phyloP scores from a whole-genome alignment of 208 protist species.

The Borovskyia barvae region DNA sequence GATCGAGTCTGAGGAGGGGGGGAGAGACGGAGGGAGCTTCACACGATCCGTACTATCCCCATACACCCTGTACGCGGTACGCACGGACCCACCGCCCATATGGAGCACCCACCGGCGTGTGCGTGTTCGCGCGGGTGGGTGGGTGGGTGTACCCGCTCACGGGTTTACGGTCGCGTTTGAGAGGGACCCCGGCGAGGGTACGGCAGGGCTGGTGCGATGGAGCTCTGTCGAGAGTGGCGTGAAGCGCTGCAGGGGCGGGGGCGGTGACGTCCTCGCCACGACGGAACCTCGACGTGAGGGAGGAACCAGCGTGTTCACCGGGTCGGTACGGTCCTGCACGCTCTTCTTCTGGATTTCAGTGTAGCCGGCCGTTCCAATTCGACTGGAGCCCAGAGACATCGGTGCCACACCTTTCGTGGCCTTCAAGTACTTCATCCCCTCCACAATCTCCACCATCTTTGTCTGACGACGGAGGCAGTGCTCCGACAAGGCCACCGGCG shows the following conservation, averaged over 20 bases:
- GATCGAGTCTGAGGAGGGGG: too few relatives aligned
- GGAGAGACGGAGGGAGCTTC: too few relatives aligned
- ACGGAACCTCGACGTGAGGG: neutral
- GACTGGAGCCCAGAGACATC: slow-evolving; percentile 5
- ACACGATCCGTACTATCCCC: too few relatives aligned
- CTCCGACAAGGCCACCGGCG: slow-evolving; percentile 4
- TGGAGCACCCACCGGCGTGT: too few relatives aligned
- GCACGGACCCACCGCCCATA: too few relatives aligned
- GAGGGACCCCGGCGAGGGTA: too few relatives aligned
- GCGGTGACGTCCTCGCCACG: neutral
- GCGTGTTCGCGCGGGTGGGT: too few relatives aligned
- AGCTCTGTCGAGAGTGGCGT: too few relatives aligned
- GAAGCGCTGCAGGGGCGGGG: neutral
- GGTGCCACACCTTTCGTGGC: slow-evolving; percentile 23
- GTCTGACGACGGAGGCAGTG: slow-evolving; percentile 36
- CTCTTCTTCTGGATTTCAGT: slow-evolving; percentile 1
- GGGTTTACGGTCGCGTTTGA: too few relatives aligned
- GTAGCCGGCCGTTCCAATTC: neutral
- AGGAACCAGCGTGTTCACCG: slow-evolving; percentile 1
- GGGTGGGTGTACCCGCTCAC: too few relatives aligned
- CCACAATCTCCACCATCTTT: slow-evolving; percentile 39
- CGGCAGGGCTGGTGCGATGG: too few relatives aligned
- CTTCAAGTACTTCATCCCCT: slow-evolving; percentile 47
- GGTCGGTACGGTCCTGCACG: neutral
- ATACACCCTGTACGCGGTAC: too few relatives aligned